Base-by-base conservation (phyloP, 2,329 filamentous ascomycete genomes). In the Paraconiothyrium sp. region DNA sequence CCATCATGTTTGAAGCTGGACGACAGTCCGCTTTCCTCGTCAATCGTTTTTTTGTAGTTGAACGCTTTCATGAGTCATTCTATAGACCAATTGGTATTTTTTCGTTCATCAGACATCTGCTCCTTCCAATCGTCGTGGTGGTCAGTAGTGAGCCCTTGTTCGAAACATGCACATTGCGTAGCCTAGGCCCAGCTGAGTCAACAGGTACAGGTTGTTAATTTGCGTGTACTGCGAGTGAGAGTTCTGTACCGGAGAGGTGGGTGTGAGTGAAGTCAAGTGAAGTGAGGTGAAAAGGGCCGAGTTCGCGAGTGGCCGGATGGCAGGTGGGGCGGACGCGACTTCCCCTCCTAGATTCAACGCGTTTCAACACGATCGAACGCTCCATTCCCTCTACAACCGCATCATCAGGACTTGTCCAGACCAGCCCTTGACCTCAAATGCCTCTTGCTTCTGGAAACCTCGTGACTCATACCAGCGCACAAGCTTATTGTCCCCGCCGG, bases 381-480 rank as follows among this genome's bases (percentile, higher is more conserved):
- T 41, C n/a, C 35, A 4, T 16, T 41, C 14, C 8, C 39, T n/a
- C n/a, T 41, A 20, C 39, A 32, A 48, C 46, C 46, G 27, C 46
- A 48, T 48, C 49, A 37, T 22, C 14, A 52, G 6, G 7, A 52
- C 37, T 35, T 39, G 49, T 4, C 49, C 49, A 34, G 34, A 34
- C 49, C 49, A 52, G n/a, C 49, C 49, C 20, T 39, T 52, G n/a
- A 13, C 49, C 35, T 52, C 34, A 13, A 52, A 52, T 14, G 34
- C 24, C 11, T 52, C 49, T 32, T 35, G n/a, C n/a, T 22, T n/a
- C 34, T 52, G 32, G 14, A 52, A 52, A 20, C 49, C 49, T 24
- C 39, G 49, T 10, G 49, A 39, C 49, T 52, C 49, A 16, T 52
- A 52, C 32, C 37, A 52, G 20, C 49, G 32, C n/a, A 52, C 49